Base-by-base conservation (phyloP, 1,284 basidiomycete species). In the Rhodofomes roseus region DNA sequence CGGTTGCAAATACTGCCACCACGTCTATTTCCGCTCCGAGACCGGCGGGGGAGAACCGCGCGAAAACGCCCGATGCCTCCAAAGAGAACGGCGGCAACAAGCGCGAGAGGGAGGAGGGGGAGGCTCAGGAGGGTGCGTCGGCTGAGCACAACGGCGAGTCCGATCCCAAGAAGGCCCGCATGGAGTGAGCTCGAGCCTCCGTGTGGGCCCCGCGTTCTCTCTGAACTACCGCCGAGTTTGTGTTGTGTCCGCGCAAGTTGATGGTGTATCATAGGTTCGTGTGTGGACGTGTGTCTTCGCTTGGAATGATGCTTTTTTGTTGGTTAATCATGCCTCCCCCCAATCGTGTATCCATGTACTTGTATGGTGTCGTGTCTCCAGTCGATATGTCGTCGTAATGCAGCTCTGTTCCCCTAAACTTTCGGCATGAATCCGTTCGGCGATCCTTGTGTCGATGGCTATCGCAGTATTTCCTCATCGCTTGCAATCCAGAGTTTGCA, bases 101-200 rank as follows among this genome's bases (percentile, higher is more conserved):
- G 62, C 62, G 66, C 1, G 69, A 64, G 14, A 60, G 64, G 39
- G 59, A 66, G 39, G 60, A 67, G 36, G 63, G 56, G 36, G 55
- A 59, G 20, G 55, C 43, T 11, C 60, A 61, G 5, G 63, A 54
- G n/a, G 54, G 61, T 31, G 59, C 53, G 22, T 6, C 61, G 59
- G 23, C 59, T 62, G 54, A 59, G 59, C 2, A 20, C 16, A 39
- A 6, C 7, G 46, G 22, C 18, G 62, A 60, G 63, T 60, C 60
- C 27, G 64, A 62, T 57, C 58, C 66, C 48, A 74, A 74, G 66
- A 63, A 70, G 64, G 66, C 63, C 56, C 71, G 72, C 43, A 63
- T 65, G 16, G 72, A 72, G 54, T 73, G 51, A 56, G 18, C 31
- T n/a, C n/a, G n/a, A n/a, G n/a, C n/a, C n/a, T n/a, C n/a, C n/a